phyloP scores from a whole-genome alignment of 139 green algal species.

The Tetradesmus lagerheimii region DNA sequence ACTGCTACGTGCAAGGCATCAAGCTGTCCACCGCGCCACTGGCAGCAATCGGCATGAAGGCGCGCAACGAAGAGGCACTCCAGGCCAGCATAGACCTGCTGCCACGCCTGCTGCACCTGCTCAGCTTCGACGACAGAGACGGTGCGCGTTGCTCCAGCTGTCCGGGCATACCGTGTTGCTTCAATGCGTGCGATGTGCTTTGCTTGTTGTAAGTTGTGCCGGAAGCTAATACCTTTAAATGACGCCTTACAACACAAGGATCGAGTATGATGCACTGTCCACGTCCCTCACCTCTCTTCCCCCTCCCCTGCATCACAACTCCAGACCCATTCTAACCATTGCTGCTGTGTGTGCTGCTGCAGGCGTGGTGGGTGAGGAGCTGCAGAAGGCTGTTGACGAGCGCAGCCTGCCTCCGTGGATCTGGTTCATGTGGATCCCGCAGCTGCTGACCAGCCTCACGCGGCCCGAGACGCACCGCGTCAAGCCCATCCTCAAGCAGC shows the following conservation, averaged over 20 bases:
- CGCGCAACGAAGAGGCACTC: conserved; percentile 66
- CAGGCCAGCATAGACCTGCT: conserved; percentile 72
- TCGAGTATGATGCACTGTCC: too few relatives aligned
- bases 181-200: too few relatives aligned
- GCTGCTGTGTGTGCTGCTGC: neutral
- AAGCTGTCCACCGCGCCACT: conserved; percentile 33
- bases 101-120: conserved; percentile 87
- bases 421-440: conserved; percentile 94
- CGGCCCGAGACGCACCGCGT: conserved; percentile 78
- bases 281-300: too few relatives aligned
- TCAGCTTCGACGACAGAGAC: conserved; percentile 89
- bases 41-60: conserved; percentile 10
- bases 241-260: too few relatives aligned
- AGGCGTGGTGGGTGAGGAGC: conserved; percentile 45
- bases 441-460: conserved; percentile 91
- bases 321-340: too few relatives aligned
- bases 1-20: conserved; percentile 83
- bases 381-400: conserved; percentile 34
- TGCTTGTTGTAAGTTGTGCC: too few relatives aligned
- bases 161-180: too few relatives aligned
- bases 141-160: conserved; percentile 30
- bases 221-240: too few relatives aligned
- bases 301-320: too few relatives aligned
- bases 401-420: conserved; percentile 85
- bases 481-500: conserved; percentile 74